Base-by-base conservation (phyloP, 2,329 filamentous ascomycete species). In the Calonectria henricotiae region DNA sequence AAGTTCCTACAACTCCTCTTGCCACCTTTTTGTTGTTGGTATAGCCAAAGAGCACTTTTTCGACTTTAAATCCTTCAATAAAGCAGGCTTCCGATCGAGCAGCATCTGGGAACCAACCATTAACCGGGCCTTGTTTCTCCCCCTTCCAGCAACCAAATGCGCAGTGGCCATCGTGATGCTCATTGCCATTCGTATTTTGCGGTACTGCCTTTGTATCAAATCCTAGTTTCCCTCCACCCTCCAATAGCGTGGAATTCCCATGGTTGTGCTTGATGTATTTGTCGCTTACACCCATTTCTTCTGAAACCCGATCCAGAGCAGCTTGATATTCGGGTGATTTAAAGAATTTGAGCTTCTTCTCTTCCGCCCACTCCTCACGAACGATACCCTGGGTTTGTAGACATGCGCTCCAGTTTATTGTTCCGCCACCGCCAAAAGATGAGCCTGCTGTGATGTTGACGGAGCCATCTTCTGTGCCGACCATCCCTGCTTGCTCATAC, bases 401-500 rank as follows among this genome's bases (percentile, higher is more conserved):
- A 35, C 81, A 80, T 17, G 86, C 86, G 72, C 84, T 91, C 93
- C 94, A 96, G 80, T 96, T 96, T 71, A 96, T 82, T 0, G 92
- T 93, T 3, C 94, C 93, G 43, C 94, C 94, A 23, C 94, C 94
- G 35, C 94, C 94, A 88, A 91, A 95, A 39, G 89, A 89, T 58
- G 89, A 87, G 1, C 92, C 94, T 0, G 92, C 89, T 2, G 93
- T 80, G 5, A 94, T 80, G 17, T 83, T 87, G 30, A 91, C 83
- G 3, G 87, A 86, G 17, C 84, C 85, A 77, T 92, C 88, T 17
- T 62, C 68, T 11, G 68, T 54, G 1, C 30, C n/a, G 6, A 61
- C 20, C 17, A 51, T 8, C 12, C 68, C 68, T 1, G 44, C 55
- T 30, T 70, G 68, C 20, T 66, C 63, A 11, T 62, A 62, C 7